phyloP scores from a whole-genome alignment of 441 rosid species.

The Theobroma grandiflorum region DNA sequence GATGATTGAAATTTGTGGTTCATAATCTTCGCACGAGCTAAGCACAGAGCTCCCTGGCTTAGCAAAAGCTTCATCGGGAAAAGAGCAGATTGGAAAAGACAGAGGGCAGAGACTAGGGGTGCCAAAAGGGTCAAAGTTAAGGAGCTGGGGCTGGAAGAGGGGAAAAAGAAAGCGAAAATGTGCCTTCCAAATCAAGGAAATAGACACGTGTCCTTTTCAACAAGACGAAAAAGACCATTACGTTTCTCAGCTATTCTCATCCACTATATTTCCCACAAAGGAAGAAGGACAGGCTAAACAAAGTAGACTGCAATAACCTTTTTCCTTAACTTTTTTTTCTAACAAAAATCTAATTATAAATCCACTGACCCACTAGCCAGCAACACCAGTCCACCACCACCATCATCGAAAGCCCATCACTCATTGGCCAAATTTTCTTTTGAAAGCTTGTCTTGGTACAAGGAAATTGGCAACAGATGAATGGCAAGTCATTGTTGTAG shows the following conservation, averaged over 20 bases:
- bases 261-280: conserved; percentile 7
- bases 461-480: neutral
- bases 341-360: neutral
- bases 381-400: neutral
- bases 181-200: conserved; percentile 4
- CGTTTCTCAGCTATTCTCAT: conserved; percentile 23
- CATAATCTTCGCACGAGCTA: conserved; percentile 1
- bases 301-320: neutral
- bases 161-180: neutral
- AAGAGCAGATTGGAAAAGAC: neutral
- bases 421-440: neutral
- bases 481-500: neutral
- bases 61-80: neutral
- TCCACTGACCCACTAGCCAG: neutral
- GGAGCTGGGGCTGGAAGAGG: neutral
- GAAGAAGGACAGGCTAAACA: neutral
- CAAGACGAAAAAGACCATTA: conserved; percentile 6
- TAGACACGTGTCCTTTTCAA: conserved; percentile 26
- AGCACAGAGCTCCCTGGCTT: neutral
- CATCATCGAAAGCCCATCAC: conserved; percentile 15
- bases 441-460: neutral
- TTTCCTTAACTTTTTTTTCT: too few relatives aligned
- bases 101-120: neutral
- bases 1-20: conserved; percentile 13
- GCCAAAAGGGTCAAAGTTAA: neutral